These are phyloP conservation scores for Malassezia caprae DNA, from an alignment of 1,284 basidiomycete genomes.

Conservation along the genomic window DNA sequence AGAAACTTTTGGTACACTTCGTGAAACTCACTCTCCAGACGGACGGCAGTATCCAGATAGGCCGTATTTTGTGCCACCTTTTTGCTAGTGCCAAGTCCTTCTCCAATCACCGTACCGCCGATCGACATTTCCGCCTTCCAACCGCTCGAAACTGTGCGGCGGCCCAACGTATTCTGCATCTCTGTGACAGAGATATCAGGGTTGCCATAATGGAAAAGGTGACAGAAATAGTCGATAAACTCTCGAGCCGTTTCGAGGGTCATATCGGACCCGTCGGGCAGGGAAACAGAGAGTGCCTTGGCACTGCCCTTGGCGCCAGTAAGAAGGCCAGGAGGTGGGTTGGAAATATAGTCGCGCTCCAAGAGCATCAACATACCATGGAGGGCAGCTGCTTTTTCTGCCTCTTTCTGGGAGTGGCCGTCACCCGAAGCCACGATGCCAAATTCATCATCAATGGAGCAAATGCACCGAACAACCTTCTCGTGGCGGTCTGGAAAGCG, in stretches of 20 bases:
- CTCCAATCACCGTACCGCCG: constrained; percentile 67
- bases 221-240: constrained; percentile 93
- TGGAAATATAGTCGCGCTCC: constrained; percentile 22
- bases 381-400: constrained; percentile 59
- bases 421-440: constrained; percentile 54
- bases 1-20: constrained; percentile 67
- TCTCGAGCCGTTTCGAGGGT: constrained; percentile 67
- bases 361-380: constrained; percentile 30
- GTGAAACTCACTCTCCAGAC: constrained; percentile 72
- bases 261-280: constrained; percentile 63
- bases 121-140: constrained; percentile 81
- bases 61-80: constrained; percentile 65
- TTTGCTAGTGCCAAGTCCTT: constrained; percentile 63
- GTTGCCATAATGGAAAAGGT: constrained; percentile 65
- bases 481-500: constrained; percentile 27
- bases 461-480: constrained; percentile 21
- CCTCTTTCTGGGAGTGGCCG: constrained; percentile 58
- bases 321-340: constrained; percentile 23
- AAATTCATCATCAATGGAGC: constrained; percentile 1
- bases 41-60: constrained; percentile 76
- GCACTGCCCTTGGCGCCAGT: constrained; percentile 49
- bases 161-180: neutral
- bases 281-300: constrained; percentile 21
- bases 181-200: constrained; percentile 57
- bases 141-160: constrained; percentile 32